Percentiles rank a stretch among this genome's conserved stretches.
Conservation (phyloP, 345 rosid genomes). For the Psidium friedrichsthalianum region DNA sequence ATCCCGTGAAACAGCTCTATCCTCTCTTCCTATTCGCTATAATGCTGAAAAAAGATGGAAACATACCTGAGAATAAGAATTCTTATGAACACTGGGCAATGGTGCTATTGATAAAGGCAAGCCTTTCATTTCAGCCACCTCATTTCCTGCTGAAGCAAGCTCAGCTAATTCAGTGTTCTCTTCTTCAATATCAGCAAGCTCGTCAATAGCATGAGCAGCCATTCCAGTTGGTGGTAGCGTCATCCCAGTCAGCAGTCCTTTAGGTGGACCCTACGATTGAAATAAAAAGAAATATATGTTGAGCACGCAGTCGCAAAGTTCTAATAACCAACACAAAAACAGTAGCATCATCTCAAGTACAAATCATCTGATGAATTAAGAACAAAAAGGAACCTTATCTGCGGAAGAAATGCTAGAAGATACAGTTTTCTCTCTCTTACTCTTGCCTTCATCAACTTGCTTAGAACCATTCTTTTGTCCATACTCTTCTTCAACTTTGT, state of each 20-base stretch:
- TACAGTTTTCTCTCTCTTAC: slow-evolving; percentile 33
- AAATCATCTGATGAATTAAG: background rate
- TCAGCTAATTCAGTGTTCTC: slow-evolving; percentile 36
- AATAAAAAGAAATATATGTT: background rate
- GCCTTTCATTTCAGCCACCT: slow-evolving; percentile 6
- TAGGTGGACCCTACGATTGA: background rate
- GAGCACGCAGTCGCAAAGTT: background rate
- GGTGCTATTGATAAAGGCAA: slow-evolving; percentile 34
- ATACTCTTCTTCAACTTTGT: slow-evolving; percentile 28
- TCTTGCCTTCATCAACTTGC: slow-evolving; percentile 29
- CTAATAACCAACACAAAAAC: background rate
- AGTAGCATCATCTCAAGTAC: background rate
- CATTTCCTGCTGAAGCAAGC: slow-evolving; percentile 5
- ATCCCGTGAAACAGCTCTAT: background rate
- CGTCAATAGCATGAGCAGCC: slow-evolving; percentile 56
- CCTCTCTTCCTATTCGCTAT: background rate
- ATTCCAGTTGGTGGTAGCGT: slow-evolving; percentile 47
- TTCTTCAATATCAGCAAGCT: slow-evolving; percentile 35
- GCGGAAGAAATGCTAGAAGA: slow-evolving; percentile 20
- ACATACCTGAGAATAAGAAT: slow-evolving; percentile 27
- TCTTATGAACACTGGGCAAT: slow-evolving; percentile 31
- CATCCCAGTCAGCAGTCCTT: background rate
- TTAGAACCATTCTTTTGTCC: slow-evolving; percentile 13
- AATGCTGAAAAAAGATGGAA: background rate
- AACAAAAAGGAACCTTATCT: slow-evolving; percentile 38